Evolutionary conservation across 192 early-diverging fungal genomes (phyloP).

Genomic region (Entomortierella chlamydospora): DNA sequence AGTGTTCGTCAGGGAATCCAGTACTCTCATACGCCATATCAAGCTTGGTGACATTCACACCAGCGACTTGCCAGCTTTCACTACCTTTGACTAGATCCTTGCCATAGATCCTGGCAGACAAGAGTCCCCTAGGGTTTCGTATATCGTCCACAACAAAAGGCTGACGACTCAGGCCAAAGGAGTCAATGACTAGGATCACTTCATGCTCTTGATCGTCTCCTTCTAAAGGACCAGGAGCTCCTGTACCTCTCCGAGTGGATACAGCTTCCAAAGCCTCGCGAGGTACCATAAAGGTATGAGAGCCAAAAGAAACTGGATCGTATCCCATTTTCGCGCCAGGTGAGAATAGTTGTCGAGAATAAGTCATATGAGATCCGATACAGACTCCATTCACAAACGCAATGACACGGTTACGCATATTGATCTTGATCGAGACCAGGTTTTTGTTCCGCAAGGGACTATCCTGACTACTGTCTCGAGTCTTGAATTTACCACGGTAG

Average conservation of each 20-base stretch:
- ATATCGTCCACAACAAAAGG: constrained; percentile 81
- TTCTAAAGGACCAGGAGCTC: constrained; percentile 61
- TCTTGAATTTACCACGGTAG: constrained; percentile 41
- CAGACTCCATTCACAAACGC: constrained; percentile 78
- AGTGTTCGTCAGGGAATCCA: constrained; percentile 81
- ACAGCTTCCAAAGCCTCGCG: constrained; percentile 40
- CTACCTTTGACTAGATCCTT: constrained; percentile 59
- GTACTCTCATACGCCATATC: constrained; percentile 69
- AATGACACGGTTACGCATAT: constrained; percentile 78
- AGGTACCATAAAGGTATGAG: constrained; percentile 68
- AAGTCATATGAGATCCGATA: constrained; percentile 84
- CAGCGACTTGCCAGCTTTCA: constrained; percentile 74
- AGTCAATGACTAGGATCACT: constrained; percentile 79
- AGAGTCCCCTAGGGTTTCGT: constrained; percentile 78
- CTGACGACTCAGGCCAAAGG: constrained; percentile 78
- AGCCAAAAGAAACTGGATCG: constrained; percentile 69
- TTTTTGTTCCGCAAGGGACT: constrained; percentile 39
- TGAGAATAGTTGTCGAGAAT: constrained; percentile 64
- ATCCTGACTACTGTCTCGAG: background rate
- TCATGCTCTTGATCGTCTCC: constrained; percentile 68
- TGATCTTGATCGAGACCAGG: constrained; percentile 67
- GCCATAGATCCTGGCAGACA: constrained; percentile 71
- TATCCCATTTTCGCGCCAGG: constrained; percentile 80
- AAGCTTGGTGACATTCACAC: constrained; percentile 77
- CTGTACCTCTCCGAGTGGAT: background rate